A percentile compares a stretch with the other conserved stretches of the same genome.
These are phyloP conservation scores for Eremomyces bilateralis DNA, from an alignment of 495 filamentous ascomycete genomes.

Conservation along the genomic window DNA sequence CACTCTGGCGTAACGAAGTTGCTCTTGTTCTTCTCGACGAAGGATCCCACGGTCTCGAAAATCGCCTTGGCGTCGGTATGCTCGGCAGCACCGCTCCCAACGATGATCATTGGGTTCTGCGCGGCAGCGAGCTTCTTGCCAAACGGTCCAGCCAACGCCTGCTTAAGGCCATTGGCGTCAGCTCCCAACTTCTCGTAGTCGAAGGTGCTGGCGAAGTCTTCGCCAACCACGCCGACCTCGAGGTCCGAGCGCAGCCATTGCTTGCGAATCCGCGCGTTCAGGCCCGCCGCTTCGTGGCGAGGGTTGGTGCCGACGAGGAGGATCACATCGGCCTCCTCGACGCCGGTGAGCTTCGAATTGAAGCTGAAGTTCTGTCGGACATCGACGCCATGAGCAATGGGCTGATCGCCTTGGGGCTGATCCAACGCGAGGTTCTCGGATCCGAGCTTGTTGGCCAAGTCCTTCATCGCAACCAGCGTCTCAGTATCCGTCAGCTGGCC, in stretches of 20 bases:
- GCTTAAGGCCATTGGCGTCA: slow-evolving; percentile 56
- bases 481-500: slow-evolving; percentile 81
- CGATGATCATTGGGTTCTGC: slow-evolving; percentile 83
- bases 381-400: slow-evolving; percentile 81
- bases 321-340: slow-evolving; percentile 83
- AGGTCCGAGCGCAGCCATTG: slow-evolving; percentile 93
- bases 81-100: slow-evolving; percentile 76
- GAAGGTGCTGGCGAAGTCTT: slow-evolving; percentile 79
- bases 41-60: slow-evolving; percentile 69
- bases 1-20: slow-evolving; percentile 81
- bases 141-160: slow-evolving; percentile 63
- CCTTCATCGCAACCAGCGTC: slow-evolving; percentile 88
- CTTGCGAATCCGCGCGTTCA: slow-evolving; percentile 93
- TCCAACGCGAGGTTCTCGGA: slow-evolving; percentile 92
- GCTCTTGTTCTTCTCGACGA: slow-evolving; percentile 73
- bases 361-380: slow-evolving; percentile 87
- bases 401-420: slow-evolving; percentile 60
- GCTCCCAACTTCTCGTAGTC: slow-evolving; percentile 75
- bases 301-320: slow-evolving; percentile 89
- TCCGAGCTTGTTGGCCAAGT: slow-evolving; percentile 81
- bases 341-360: slow-evolving; percentile 82
- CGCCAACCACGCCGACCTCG: slow-evolving; percentile 77
- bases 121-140: slow-evolving; percentile 80
- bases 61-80: slow-evolving; percentile 79
- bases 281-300: slow-evolving; percentile 75